These are phyloP conservation scores for Melastoma malabathricum DNA, from an alignment of 345 rosid genomes.

Conservation along the genomic window DNA sequence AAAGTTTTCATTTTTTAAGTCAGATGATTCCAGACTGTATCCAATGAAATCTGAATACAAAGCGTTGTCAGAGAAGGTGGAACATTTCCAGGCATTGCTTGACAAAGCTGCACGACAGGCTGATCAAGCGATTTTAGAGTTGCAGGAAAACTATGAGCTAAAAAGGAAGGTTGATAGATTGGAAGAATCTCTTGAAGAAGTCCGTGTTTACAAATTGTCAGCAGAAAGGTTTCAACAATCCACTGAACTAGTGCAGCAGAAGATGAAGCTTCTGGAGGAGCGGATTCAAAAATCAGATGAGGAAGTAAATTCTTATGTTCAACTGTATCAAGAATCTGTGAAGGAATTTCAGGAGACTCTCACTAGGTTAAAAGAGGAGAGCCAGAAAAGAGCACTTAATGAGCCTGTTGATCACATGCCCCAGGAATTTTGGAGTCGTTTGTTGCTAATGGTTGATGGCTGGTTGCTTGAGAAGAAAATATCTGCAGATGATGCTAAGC, in stretches of 20 bases:
- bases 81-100: conserved; percentile 44
- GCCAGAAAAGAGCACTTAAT: conserved; percentile 46
- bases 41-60: conserved; percentile 54
- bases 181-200: conserved; percentile 73
- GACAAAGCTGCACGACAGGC: conserved; percentile 71
- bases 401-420: conserved; percentile 77
- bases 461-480: conserved; percentile 90
- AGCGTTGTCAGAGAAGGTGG: conserved; percentile 63
- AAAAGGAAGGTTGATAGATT: conserved; percentile 63
- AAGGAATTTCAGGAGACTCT: conserved; percentile 81
- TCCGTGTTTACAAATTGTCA: conserved; percentile 52
- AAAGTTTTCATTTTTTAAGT: conserved; percentile 52
- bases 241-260: conserved; percentile 76
- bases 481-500: conserved; percentile 41
- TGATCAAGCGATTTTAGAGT: conserved; percentile 62
- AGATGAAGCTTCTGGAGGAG: conserved; percentile 71
- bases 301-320: conserved; percentile 61
- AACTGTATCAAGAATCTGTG: conserved; percentile 71
- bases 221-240: conserved; percentile 61
- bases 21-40: conserved; percentile 57
- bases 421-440: conserved; percentile 77
- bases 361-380: conserved; percentile 58
- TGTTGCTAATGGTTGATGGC: conserved; percentile 78
- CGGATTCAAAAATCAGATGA: conserved; percentile 79
- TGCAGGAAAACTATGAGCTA: conserved; percentile 80